These are phyloP conservation scores for Planoprotostelium fungivorum DNA, from an alignment of 78 protist species.

Conservation along the genomic window DNA sequence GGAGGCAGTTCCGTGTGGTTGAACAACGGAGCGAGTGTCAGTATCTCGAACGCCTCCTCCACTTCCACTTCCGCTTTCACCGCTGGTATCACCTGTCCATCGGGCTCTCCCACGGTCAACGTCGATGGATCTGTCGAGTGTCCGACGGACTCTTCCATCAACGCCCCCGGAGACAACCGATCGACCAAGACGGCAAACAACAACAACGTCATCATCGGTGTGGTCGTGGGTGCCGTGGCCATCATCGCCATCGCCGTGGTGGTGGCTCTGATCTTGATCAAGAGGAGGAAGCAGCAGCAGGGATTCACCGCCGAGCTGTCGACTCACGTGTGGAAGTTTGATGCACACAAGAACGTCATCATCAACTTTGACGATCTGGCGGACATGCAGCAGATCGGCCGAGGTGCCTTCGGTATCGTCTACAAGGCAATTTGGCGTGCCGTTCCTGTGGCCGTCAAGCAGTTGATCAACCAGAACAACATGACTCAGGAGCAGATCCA, in stretches of 20 bases:
- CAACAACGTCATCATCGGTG: not conserved
- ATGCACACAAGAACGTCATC: not conserved
- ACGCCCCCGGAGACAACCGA: no score
- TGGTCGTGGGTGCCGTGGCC: not conserved
- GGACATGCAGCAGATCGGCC: not conserved
- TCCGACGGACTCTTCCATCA: no score
- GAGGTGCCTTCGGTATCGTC: not conserved
- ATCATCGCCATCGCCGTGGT: not conserved
- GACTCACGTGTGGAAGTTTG: not conserved
- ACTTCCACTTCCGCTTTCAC: no score
- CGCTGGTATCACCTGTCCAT: no score
- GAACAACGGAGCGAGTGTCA: not conserved
- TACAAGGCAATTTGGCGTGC: not conserved
- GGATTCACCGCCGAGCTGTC: not conserved
- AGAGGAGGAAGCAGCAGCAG: not conserved
- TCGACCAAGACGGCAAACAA: no score
- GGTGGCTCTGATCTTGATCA: not conserved
- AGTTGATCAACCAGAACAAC: not conserved
- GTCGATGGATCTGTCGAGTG: no score
- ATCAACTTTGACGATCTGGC: not conserved
- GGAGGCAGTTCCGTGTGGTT: no score
- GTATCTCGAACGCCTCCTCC: not conserved
- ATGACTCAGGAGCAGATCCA: not conserved
- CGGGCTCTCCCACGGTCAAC: no score
- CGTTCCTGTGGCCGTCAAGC: not conserved